A percentile compares a stretch with the other conserved stretches of the same genome.
Evolutionary conservation across 2,329 filamentous ascomycete genomes (phyloP).

Genomic region (Eutypa lata): DNA sequence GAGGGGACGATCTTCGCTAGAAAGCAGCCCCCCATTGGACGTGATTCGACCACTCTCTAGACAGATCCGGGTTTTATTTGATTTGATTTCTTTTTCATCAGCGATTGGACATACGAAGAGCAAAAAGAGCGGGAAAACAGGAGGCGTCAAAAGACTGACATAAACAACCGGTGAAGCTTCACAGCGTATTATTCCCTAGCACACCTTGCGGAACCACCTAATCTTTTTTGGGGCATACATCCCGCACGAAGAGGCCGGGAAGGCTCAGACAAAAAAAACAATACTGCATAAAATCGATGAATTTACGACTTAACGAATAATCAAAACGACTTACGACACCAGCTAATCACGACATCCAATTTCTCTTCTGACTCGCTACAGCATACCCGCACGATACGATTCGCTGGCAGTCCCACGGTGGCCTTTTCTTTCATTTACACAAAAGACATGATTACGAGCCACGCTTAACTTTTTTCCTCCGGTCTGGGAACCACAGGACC

Average conservation of each 20-base stretch:
- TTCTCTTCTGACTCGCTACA: not conserved
- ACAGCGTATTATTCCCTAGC: constrained; percentile 27
- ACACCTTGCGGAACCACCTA: constrained; percentile 2
- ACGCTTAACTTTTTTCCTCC: not conserved
- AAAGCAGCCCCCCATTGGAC: not conserved
- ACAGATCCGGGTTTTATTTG: not conserved
- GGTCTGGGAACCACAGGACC: not conserved
- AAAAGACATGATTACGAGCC: not conserved
- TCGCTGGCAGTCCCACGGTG: not conserved
- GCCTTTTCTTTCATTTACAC: not conserved
- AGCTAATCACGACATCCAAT: not conserved
- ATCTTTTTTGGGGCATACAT: too few relatives aligned
- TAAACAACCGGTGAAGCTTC: constrained; percentile 34
- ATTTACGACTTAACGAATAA: not conserved
- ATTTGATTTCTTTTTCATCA: not conserved
- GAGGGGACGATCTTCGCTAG: constrained; percentile 19
- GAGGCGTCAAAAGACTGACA: constrained; percentile 19
- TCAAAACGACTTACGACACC: not conserved
- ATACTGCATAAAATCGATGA: too few relatives aligned
- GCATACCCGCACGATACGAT: not conserved
- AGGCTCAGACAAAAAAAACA: too few relatives aligned
- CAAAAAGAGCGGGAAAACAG: not conserved
- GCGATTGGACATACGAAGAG: not conserved
- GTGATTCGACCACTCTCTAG: not conserved
- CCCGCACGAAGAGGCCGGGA: too few relatives aligned